Evolutionary conservation across 306 rosid species (phyloP).

Genomic region (Vigna angularis): DNA sequence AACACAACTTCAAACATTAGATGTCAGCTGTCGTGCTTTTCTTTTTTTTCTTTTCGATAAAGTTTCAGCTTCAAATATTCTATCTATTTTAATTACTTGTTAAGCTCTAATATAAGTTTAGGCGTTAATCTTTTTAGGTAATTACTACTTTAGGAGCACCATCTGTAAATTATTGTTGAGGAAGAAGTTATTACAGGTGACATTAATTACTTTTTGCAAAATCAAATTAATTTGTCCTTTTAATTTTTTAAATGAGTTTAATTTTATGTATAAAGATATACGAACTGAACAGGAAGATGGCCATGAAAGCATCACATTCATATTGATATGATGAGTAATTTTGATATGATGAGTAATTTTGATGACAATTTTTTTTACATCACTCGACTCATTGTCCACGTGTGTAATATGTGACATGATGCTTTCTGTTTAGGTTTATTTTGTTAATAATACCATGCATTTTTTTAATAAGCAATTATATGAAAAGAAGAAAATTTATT

Average conservation of each 20-base stretch:
- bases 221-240: no score
- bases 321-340: not conserved
- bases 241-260: not conserved
- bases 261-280: not conserved
- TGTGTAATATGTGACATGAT: not conserved
- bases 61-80: not conserved
- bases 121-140: no score
- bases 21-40: no score
- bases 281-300: not conserved
- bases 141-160: no score
- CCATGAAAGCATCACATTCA: not conserved
- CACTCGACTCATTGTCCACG: not conserved
- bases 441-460: not conserved
- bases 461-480: not conserved
- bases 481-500: no score
- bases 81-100: no score
- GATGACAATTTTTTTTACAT: not conserved
- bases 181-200: no score
- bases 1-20: not conserved
- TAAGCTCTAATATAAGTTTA: no score
- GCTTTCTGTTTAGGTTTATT: not conserved
- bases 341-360: not conserved
- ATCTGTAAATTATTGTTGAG: no score
- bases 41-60: not conserved
- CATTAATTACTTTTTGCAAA: no score